Percentiles rank a stretch among this genome's conserved stretches.
phyloP scores from a whole-genome alignment of 2,329 filamentous ascomycete species.

The Venturia pyrina region DNA sequence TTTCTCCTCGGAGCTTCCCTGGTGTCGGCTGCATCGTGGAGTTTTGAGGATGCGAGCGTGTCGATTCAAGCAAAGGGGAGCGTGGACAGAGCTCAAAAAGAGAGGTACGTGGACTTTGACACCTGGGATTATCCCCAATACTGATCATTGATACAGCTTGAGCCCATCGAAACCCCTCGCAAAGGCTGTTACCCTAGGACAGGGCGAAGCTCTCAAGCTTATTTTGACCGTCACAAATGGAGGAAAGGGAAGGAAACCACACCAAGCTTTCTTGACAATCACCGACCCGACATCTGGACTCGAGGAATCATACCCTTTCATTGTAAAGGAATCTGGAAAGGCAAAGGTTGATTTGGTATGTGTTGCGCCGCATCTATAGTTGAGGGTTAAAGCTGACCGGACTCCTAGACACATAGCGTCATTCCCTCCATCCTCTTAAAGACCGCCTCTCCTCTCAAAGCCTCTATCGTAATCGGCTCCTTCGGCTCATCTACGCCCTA shows the following conservation, averaged over 20 bases:
- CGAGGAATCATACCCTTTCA: conserved; percentile 78
- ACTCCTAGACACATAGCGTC: conserved; percentile 70
- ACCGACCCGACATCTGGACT: conserved; percentile 65
- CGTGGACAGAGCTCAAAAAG: conserved; percentile 42
- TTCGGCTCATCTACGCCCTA: conserved; percentile 67
- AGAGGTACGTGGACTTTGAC: conserved; percentile 47
- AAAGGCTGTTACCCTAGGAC: conserved; percentile 54
- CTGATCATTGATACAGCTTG: conserved; percentile 25
- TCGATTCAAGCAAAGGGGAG: conserved; percentile 52
- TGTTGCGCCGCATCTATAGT: conserved; percentile 22
- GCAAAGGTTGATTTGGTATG: conserved; percentile 74
- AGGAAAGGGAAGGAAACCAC: conserved; percentile 69
- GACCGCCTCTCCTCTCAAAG: conserved; percentile 57
- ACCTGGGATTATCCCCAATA: conserved; percentile 6
- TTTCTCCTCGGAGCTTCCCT: conserved; percentile 12
- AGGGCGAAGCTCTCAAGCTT: conserved; percentile 69
- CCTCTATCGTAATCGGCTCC: conserved; percentile 75
- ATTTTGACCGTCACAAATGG: conserved; percentile 71
- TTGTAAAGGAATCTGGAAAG: conserved; percentile 79
- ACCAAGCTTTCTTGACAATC: conserved; percentile 86
- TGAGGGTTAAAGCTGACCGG: conserved; percentile 1
- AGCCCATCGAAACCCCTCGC: conserved; percentile 46
- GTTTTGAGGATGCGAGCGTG: conserved; percentile 63
- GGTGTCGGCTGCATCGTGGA: conserved; percentile 51
- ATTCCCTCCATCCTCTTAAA: conserved; percentile 73